Evolutionary conservation across 1,284 basidiomycete species (phyloP).

Genomic region (Trametes hirsuta): DNA sequence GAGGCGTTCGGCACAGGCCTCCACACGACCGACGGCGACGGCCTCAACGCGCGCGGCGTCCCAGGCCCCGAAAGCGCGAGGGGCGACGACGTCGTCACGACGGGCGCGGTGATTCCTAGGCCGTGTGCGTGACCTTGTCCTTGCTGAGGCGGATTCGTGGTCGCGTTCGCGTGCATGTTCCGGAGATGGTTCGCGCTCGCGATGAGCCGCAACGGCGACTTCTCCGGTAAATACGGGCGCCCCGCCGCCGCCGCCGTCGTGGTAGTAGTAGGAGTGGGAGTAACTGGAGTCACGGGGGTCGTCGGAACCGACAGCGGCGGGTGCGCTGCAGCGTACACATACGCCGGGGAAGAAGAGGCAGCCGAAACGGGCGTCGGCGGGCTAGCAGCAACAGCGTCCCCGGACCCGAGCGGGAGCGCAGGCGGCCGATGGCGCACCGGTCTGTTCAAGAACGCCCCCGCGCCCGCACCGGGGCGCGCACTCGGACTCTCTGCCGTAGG

Average conservation of each 20-base stretch:
- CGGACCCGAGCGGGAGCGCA: not conserved
- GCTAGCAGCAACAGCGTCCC: too few relatives aligned
- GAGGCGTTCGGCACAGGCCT: too few relatives aligned
- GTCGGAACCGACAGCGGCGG: not conserved
- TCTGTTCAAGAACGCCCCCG: constrained; percentile 30
- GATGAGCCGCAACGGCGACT: constrained; percentile 15
- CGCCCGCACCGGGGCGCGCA: constrained; percentile 1
- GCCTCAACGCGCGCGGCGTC: too few relatives aligned
- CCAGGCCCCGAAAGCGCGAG: too few relatives aligned
- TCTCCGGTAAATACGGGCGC: constrained; percentile 24
- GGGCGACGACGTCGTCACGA: too few relatives aligned
- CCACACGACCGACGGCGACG: too few relatives aligned
- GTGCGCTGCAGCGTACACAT: too few relatives aligned
- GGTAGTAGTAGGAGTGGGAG: not conserved
- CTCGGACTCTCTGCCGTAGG: constrained; percentile 16
- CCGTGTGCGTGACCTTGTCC: too few relatives aligned
- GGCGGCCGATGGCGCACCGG: constrained; percentile 24
- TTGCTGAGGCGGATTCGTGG: not conserved
- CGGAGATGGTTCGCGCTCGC: constrained; percentile 8
- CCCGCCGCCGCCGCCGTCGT: not conserved
- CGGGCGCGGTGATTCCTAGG: too few relatives aligned
- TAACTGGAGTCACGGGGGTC: constrained; percentile 1
- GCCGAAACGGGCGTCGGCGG: too few relatives aligned
- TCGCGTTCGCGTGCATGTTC: not conserved
- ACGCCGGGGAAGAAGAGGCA: too few relatives aligned